Conservation (phyloP, 2,329 filamentous ascomycete species). For the Beauveria bassiana region DNA sequence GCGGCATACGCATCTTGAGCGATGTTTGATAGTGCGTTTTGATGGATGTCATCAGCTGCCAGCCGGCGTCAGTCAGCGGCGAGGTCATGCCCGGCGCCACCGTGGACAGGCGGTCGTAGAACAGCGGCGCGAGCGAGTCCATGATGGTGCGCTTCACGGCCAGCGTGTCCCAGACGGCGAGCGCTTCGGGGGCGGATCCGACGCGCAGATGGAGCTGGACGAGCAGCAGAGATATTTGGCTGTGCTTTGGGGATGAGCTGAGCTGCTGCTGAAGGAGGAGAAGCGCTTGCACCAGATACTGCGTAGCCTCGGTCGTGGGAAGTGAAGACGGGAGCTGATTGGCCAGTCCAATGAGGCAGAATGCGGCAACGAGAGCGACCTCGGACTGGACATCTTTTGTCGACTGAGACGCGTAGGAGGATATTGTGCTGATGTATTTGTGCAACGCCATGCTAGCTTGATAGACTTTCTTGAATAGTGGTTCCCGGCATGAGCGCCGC, state of each 20-base stretch:
- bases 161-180: slow-evolving; percentile 41
- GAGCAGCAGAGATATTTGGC: slow-evolving; percentile 40
- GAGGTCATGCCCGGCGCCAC: slow-evolving; percentile 36
- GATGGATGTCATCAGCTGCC: slow-evolving; percentile 33
- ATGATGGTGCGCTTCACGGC: slow-evolving; percentile 50
- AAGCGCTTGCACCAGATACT: slow-evolving; percentile 39
- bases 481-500: not conserved
- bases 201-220: slow-evolving; percentile 44
- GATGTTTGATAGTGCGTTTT: slow-evolving; percentile 38
- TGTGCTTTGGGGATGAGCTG: slow-evolving; percentile 36
- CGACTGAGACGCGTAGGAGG: not conserved
- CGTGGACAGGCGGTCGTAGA: slow-evolving; percentile 47
- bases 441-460: slow-evolving; percentile 17
- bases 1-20: slow-evolving; percentile 37
- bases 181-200: slow-evolving; percentile 40
- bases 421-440: not conserved
- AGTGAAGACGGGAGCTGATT: not conserved
- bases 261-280: slow-evolving; percentile 43
- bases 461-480: not conserved
- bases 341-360: slow-evolving; percentile 27
- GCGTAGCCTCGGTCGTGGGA: slow-evolving; percentile 15
- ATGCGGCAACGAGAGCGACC: slow-evolving; percentile 26
- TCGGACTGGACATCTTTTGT: slow-evolving; percentile 23
- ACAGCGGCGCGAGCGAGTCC: slow-evolving; percentile 47
- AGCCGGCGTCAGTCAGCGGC: slow-evolving; percentile 24